Percentiles rank a stretch among this genome's conserved stretches.
These are phyloP conservation scores for Macrolepiota dolichaula DNA, from an alignment of 768 basidiomycete genomes.

Conservation along the genomic window DNA sequence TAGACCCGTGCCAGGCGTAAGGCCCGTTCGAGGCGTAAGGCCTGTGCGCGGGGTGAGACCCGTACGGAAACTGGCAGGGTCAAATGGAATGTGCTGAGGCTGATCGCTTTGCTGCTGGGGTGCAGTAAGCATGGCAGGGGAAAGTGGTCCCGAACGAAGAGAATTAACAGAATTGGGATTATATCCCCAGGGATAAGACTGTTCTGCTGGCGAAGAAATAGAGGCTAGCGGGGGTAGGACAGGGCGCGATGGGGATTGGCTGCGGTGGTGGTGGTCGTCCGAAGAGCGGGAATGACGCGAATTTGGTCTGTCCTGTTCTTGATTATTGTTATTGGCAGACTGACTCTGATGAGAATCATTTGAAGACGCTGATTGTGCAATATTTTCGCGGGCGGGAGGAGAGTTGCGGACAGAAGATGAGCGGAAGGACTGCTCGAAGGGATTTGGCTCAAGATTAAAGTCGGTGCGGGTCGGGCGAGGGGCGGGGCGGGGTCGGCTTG, in stretches of 20 bases:
- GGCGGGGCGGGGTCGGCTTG: conserved; percentile 15
- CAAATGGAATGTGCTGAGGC: conserved; percentile 50
- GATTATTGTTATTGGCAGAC: conserved; percentile 15
- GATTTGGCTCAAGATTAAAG: conserved; percentile 82
- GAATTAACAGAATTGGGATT: conserved; percentile 62
- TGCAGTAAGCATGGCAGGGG: conserved; percentile 93
- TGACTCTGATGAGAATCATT: conserved; percentile 26
- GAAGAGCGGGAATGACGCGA: conserved; percentile 19
- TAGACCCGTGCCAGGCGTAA: conserved; percentile 72
- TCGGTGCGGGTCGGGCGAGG: conserved; percentile 54
- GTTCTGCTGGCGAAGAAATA: conserved; percentile 68
- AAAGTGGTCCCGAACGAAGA: conserved; percentile 88
- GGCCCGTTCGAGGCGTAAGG: conserved; percentile 80
- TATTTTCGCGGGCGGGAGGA: conserved; percentile 36
- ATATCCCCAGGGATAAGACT: conserved; percentile 68
- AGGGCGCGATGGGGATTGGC: conserved; percentile 53
- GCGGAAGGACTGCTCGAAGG: conserved; percentile 91
- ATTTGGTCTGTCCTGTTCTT: conserved; percentile 21
- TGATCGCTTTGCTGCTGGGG: conserved; percentile 55
- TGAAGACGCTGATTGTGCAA: conserved; percentile 30
- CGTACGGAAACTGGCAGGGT: conserved; percentile 72
- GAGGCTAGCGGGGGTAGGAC: conserved; percentile 80
- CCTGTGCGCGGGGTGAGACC: conserved; percentile 87
- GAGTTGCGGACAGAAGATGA: conserved; percentile 47
- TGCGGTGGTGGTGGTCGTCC: conserved; percentile 29